A percentile compares a stretch with the other conserved stretches of the same genome.
phyloP scores from a whole-genome alignment of 2,329 filamentous ascomycete genomes.

The Botrytis tulipae region DNA sequence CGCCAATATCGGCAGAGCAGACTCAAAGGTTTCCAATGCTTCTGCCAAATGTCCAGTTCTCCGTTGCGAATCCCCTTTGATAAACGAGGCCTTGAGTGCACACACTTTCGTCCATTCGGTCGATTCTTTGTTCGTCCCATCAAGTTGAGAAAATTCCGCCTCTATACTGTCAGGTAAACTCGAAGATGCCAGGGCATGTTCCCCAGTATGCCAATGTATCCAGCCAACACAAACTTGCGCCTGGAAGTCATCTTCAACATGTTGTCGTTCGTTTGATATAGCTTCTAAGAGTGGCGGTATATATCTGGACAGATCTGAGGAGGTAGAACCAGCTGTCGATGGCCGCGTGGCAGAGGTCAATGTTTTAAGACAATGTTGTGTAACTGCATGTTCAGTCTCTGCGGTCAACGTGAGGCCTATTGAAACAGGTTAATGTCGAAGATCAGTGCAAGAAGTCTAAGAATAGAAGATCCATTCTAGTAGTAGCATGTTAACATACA shows the following conservation, averaged over 20 bases:
- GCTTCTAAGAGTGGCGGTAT: constrained; percentile 48
- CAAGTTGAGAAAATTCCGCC: constrained; percentile 52
- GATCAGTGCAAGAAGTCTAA: neutral
- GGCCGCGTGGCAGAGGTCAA: constrained; percentile 25
- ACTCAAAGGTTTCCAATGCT: constrained; percentile 65
- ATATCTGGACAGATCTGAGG: constrained; percentile 33
- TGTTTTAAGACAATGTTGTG: constrained; percentile 47
- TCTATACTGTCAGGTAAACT: constrained; percentile 64
- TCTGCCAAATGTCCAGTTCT: constrained; percentile 51
- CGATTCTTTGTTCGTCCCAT: constrained; percentile 50
- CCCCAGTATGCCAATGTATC: constrained; percentile 75
- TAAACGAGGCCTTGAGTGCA: constrained; percentile 73
- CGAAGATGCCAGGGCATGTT: constrained; percentile 60
- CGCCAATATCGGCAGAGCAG: constrained; percentile 62
- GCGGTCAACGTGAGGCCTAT: constrained; percentile 68
- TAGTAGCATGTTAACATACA: constrained; percentile 58
- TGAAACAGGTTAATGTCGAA: constrained; percentile 28
- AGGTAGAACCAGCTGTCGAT: constrained; percentile 29
- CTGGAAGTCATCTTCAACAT: constrained; percentile 66
- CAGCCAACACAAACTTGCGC: constrained; percentile 81
- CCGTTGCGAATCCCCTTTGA: constrained; percentile 65
- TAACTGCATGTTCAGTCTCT: constrained; percentile 65
- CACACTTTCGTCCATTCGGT: constrained; percentile 81
- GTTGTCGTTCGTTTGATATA: constrained; percentile 56
- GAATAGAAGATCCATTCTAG: neutral